Conservation (phyloP, 179 eudicot species). For the Silene coronaria region DNA sequence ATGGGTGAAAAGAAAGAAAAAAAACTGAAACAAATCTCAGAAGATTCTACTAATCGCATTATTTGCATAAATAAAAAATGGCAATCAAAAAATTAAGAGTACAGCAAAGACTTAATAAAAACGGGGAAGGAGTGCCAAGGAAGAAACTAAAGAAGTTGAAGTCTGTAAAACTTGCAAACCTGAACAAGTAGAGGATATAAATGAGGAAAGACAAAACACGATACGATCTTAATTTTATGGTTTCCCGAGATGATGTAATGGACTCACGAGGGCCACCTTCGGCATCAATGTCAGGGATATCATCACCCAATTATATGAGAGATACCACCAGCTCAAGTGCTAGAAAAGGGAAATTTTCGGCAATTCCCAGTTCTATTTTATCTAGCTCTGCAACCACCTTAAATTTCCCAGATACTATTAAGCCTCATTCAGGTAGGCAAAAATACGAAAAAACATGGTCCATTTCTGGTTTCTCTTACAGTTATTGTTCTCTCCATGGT, state of each 20-base stretch:
- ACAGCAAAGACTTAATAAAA: slow-evolving; percentile 20
- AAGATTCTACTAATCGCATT: slow-evolving; percentile 24
- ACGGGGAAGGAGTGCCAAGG: slow-evolving; percentile 31
- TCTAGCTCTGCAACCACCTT: slow-evolving; percentile 20
- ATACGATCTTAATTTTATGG: slow-evolving; percentile 12
- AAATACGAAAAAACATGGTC: slow-evolving; percentile 34
- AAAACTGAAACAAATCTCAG: slow-evolving; percentile 5
- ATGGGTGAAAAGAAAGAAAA: neutral
- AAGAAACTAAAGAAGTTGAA: slow-evolving; percentile 37
- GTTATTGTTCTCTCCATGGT: slow-evolving; percentile 75
- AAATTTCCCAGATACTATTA: slow-evolving; percentile 24
- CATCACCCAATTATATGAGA: slow-evolving; percentile 41
- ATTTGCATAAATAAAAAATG: slow-evolving; percentile 21
- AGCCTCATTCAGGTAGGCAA: slow-evolving; percentile 30
- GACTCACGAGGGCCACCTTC: slow-evolving; percentile 22
- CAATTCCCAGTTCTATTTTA: slow-evolving; percentile 21
- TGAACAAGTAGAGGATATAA: slow-evolving; percentile 31
- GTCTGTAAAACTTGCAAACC: slow-evolving; percentile 41
- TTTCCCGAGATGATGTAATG: slow-evolving; percentile 25
- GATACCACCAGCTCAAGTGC: slow-evolving; percentile 39
- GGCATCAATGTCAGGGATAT: slow-evolving; percentile 26
- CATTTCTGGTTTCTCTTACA: slow-evolving; percentile 58
- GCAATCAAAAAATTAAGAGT: slow-evolving; percentile 23
- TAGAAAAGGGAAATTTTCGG: slow-evolving; percentile 30
- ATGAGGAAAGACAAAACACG: slow-evolving; percentile 28